These are phyloP conservation scores for Salvia hispanica DNA, from an alignment of 257 asterid genomes.

Conservation along the genomic window DNA sequence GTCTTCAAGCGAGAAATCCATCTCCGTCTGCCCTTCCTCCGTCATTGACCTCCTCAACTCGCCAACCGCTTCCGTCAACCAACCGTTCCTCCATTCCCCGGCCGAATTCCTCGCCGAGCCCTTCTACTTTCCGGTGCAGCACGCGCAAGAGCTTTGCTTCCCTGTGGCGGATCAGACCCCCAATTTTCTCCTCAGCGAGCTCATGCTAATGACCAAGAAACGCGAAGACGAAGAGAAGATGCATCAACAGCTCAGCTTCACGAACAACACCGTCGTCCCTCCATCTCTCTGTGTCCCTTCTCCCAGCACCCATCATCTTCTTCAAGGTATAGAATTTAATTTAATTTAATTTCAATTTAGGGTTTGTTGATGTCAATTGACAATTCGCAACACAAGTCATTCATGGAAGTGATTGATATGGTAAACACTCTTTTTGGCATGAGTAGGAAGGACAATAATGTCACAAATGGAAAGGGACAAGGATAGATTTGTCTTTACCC, in stretches of 20 bases:
- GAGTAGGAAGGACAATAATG: conserved; percentile 34
- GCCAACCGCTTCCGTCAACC: conserved; percentile 76
- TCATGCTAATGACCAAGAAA: conserved; percentile 57
- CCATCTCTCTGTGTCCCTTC: conserved; percentile 32
- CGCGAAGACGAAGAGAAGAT: conserved; percentile 46
- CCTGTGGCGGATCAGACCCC: conserved; percentile 39
- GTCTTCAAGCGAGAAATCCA: conserved; percentile 51
- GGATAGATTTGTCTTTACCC: conserved; percentile 45
- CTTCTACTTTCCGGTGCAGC: conserved; percentile 52
- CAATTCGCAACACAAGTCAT: conserved; percentile 29
- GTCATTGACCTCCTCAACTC: conserved; percentile 58
- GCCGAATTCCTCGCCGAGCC: conserved; percentile 51
- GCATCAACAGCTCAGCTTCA: conserved; percentile 36
- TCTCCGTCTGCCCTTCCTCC: conserved; percentile 42
- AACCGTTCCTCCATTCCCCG: conserved; percentile 42
- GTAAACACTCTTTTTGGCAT: conserved; percentile 24
- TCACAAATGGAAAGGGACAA: conserved; percentile 42
- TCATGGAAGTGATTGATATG: conserved; percentile 56
- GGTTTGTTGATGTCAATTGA: conserved; percentile 4
- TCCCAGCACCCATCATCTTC: conserved; percentile 25
- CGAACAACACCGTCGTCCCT: conserved; percentile 20
- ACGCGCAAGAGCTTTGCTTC: conserved; percentile 56
- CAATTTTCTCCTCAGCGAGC: conserved; percentile 47
- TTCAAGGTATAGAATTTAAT: conserved; percentile 37
- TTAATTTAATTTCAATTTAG: neutral